Conservation (phyloP, 805 yeast species). For the Jamesozyma lodderae region DNA sequence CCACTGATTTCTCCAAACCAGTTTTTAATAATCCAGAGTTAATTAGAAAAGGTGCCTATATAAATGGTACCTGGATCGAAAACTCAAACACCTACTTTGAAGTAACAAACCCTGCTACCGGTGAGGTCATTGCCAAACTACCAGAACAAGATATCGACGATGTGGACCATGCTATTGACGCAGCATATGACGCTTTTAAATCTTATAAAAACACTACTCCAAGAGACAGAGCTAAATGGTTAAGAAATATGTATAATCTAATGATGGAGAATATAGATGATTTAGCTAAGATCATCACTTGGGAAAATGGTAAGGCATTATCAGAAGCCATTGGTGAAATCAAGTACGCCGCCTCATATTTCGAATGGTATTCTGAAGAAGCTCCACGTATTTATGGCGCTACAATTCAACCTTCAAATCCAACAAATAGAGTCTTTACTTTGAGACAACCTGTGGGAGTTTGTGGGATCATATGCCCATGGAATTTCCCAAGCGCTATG, state of each 20-base stretch:
- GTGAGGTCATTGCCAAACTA: conserved; percentile 47
- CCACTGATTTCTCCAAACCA: conserved; percentile 12
- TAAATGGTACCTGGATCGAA: conserved; percentile 69
- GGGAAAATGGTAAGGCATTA: conserved; percentile 54
- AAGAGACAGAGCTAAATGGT: conserved; percentile 42
- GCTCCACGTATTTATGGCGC: conserved; percentile 49
- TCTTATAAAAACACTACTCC: conserved; percentile 40
- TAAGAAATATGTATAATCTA: conserved; percentile 41
- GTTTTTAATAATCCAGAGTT: conserved; percentile 40
- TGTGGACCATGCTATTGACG: conserved; percentile 49
- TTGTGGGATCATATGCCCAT: conserved; percentile 55
- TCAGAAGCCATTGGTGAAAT: conserved; percentile 48
- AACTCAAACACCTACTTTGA: conserved; percentile 40
- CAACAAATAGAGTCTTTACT: conserved; percentile 44
- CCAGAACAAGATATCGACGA: conserved; percentile 52
- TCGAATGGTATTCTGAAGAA: conserved; percentile 80
- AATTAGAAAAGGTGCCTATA: conserved; percentile 48
- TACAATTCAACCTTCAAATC: conserved; percentile 46
- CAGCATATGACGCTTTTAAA: conserved; percentile 39
- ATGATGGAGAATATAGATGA: conserved; percentile 50
- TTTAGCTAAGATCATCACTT: conserved; percentile 45
- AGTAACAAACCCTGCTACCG: conserved; percentile 71
- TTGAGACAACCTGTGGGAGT: conserved; percentile 55
- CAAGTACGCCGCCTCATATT: conserved; percentile 59
- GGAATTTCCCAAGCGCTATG: conserved; percentile 64